phyloP scores from a whole-genome alignment of 2,329 filamentous ascomycete species.

The Davidsoniella australis region DNA sequence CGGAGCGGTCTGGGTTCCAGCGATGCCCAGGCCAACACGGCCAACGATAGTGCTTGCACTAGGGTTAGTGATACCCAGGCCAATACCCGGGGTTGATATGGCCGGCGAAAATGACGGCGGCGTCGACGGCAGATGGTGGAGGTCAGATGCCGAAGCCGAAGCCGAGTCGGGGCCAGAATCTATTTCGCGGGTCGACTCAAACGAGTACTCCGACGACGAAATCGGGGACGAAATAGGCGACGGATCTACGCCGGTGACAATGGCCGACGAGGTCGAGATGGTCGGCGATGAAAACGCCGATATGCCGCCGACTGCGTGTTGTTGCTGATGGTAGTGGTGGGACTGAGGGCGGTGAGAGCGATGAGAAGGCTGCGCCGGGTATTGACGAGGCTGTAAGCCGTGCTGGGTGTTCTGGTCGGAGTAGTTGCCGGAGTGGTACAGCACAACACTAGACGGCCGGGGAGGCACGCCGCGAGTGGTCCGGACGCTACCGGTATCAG shows the following conservation, averaged over 20 bases:
- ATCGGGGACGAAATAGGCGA: neutral
- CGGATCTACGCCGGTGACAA: neutral
- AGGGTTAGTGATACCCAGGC: neutral
- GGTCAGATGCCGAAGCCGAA: neutral
- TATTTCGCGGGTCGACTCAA: neutral
- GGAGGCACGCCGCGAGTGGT: neutral
- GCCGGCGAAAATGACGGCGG: neutral
- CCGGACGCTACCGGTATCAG: neutral
- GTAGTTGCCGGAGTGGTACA: neutral
- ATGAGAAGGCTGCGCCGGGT: neutral
- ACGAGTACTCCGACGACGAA: neutral
- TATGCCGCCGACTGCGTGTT: no score
- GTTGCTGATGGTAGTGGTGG: no score
- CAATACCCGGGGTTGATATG: neutral
- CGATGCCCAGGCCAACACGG: slow-evolving; percentile 4
- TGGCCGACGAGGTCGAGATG: neutral
- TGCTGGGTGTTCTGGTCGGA: no score
- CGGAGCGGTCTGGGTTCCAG: slow-evolving; percentile 4
- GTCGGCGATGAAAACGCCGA: neutral
- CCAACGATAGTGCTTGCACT: neutral
- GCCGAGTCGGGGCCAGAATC: neutral
- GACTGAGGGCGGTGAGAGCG: neutral
- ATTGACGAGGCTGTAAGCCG: neutral
- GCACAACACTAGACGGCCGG: slow-evolving; percentile 3
- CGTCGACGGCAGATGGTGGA: neutral